Base-by-base conservation (phyloP, 2,329 filamentous ascomycete species). In the Aspergillus brasiliensis region DNA sequence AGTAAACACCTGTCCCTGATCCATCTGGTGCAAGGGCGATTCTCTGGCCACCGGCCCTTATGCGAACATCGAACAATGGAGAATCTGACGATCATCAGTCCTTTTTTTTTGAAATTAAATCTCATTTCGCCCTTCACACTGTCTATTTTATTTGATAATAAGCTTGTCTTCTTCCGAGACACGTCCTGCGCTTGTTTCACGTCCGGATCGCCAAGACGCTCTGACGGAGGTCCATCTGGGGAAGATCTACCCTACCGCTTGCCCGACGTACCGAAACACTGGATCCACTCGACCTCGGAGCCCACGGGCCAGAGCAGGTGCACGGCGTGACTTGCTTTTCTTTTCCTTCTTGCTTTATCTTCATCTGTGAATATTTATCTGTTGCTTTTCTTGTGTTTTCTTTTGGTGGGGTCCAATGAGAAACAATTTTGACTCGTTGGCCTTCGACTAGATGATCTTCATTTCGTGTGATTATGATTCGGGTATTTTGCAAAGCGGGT, bases 351-450 rank as follows among this genome's bases (percentile, higher is more conserved):
- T 51, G 52, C 21, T 56, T 62, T 49, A 48, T 28, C 59, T 64
- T 67, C 61, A 52, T 46, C 52, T 67, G 66, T 67, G 66, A 58
- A 68, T 68, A 68, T 67, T 68, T 15, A 34, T 34, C 5, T 34
- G 11, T 34, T 34, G 31, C 31, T 37, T 57, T 19, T 42, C n/a
- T 28, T 17, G 3, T 15, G 25, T 23, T 38, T 27, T 21, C 47
- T 56, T 51, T 47, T 25, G 58, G 53, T 59, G 56, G 56, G 31
- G 38, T 51, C 51, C 57, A 62, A 57, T 60, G 58, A 57, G 61
- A 68, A 56, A 34, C 61, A 57, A 65, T 61, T 61, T 40, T 57
- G 57, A 65, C 56, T 51, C 52, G 53, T 63, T 63, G 52, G n/a
- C 7, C 46, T 34, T 34, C 13, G 31, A 34, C 31, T 34, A 34